Percentiles rank a stretch among this genome's conserved stretches.
Conservation (phyloP, 2,329 filamentous ascomycete species). For the Penicillium sp. region DNA sequence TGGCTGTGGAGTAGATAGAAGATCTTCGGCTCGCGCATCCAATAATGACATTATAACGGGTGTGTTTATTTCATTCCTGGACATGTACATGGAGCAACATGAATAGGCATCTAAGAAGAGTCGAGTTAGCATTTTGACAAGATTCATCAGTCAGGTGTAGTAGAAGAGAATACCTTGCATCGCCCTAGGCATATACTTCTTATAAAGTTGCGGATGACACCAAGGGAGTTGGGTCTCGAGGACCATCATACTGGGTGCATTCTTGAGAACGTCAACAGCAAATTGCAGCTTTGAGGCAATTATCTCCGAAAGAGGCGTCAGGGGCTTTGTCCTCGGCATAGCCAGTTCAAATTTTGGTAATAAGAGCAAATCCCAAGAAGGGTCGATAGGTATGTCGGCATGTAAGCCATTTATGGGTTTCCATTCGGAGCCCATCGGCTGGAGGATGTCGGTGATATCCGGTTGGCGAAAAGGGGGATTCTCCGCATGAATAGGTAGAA, state of each 20-base stretch:
- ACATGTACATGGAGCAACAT: slow-evolving; percentile 60
- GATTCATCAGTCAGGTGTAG: neutral
- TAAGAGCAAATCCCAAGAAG: neutral
- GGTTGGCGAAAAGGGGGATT: neutral
- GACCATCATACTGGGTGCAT: slow-evolving; percentile 55
- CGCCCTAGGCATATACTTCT: slow-evolving; percentile 57
- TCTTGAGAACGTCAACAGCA: slow-evolving; percentile 55
- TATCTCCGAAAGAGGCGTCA: slow-evolving; percentile 27
- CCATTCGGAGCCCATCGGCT: neutral
- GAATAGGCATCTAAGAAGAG: slow-evolving; percentile 56
- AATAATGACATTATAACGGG: slow-evolving; percentile 58
- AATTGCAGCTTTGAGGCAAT: slow-evolving; percentile 38
- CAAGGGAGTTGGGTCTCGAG: slow-evolving; percentile 59
- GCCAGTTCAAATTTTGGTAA: slow-evolving; percentile 14
- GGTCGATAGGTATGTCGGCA: slow-evolving; percentile 12
- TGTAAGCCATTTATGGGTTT: slow-evolving; percentile 4
- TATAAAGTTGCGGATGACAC: slow-evolving; percentile 60
- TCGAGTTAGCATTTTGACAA: neutral
- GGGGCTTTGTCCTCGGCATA: slow-evolving; percentile 14
- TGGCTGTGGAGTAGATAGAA: slow-evolving; percentile 46
- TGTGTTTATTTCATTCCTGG: slow-evolving; percentile 57
- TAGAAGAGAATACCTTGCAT: slow-evolving; percentile 53
- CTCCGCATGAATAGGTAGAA: neutral
- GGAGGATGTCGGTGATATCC: neutral
- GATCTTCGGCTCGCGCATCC: slow-evolving; percentile 52